These are phyloP conservation scores for Podaxis carcinomalis DNA, from an alignment of 768 basidiomycete genomes.

Conservation along the genomic window DNA sequence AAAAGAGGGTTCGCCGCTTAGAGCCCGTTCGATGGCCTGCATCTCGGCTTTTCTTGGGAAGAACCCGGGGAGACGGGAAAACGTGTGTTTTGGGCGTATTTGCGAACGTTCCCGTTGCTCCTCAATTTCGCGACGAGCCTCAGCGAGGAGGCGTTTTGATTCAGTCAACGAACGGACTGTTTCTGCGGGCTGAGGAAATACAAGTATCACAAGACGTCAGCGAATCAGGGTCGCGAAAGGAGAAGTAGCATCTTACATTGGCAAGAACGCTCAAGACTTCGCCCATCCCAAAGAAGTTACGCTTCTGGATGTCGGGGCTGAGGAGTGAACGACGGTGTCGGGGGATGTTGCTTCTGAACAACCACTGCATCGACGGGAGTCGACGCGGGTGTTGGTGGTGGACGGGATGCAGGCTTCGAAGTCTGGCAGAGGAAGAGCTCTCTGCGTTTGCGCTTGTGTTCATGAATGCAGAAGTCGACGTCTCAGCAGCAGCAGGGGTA, in stretches of 20 bases:
- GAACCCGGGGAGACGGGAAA: constrained; percentile 73
- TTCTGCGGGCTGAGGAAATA: constrained; percentile 59
- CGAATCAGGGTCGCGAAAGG: not conserved
- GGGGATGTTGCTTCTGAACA: constrained; percentile 72
- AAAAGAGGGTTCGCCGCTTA: constrained; percentile 73
- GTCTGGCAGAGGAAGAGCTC: constrained; percentile 10
- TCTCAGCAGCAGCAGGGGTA: not conserved
- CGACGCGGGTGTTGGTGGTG: constrained; percentile 19
- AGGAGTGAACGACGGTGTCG: constrained; percentile 57
- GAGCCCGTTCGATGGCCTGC: constrained; percentile 55
- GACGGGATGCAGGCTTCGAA: constrained; percentile 11
- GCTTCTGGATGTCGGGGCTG: constrained; percentile 56
- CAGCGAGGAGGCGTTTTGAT: constrained; percentile 69
- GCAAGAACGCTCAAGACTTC: constrained; percentile 73
- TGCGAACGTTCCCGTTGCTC: constrained; percentile 66
- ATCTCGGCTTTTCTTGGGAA: constrained; percentile 65
- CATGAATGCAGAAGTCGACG: constrained; percentile 10
- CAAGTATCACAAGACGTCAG: not conserved
- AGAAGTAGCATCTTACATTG: constrained; percentile 46
- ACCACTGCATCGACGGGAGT: constrained; percentile 56
- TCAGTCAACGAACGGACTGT: constrained; percentile 79
- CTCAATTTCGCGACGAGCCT: constrained; percentile 69
- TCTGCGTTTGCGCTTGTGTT: constrained; percentile 8
- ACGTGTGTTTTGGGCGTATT: constrained; percentile 70
- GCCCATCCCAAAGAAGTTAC: constrained; percentile 76